A percentile compares a stretch with the other conserved stretches of the same genome.
phyloP scores from a whole-genome alignment of 768 basidiomycete species.

The Pleurotus salmoneostramineus region DNA sequence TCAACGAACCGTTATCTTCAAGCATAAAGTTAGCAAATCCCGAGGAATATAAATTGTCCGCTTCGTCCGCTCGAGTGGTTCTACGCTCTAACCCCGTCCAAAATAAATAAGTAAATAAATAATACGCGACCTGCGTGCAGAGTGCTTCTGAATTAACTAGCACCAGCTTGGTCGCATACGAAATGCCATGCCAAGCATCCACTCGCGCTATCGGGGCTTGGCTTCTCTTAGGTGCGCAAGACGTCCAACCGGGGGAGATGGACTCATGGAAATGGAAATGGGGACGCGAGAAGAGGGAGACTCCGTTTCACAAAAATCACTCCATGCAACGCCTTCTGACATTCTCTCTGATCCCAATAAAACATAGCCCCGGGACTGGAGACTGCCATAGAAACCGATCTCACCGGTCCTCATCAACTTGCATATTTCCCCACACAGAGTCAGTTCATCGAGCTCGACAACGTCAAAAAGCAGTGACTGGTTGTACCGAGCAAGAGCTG shows the following conservation, averaged over 20 bases:
- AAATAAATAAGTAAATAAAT: constrained; percentile 7
- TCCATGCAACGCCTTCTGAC: constrained; percentile 6
- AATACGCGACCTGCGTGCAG: neutral
- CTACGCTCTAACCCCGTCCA: constrained; percentile 7
- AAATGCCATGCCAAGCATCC: constrained; percentile 7
- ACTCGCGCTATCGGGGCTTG: neutral
- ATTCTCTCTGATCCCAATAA: neutral
- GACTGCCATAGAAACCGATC: constrained; percentile 8
- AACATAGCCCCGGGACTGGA: constrained; percentile 1
- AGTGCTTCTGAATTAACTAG: constrained; percentile 4
- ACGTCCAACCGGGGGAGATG: constrained; percentile 5
- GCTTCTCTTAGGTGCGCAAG: constrained; percentile 1
- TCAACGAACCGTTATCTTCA: constrained; percentile 1
- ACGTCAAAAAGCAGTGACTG: no score
- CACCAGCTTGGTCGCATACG: constrained; percentile 9
- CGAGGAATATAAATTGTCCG: constrained; percentile 6
- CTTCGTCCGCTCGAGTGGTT: neutral
- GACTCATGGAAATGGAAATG: neutral
- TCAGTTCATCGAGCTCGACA: no score
- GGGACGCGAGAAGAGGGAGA: no score
- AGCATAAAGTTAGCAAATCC: constrained; percentile 4
- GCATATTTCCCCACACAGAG: neutral
- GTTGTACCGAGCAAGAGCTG: no score
- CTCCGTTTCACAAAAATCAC: constrained; percentile 4
- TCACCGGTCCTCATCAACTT: constrained; percentile 3